These are phyloP conservation scores for Metarhizium album DNA, from an alignment of 2,329 filamentous ascomycete genomes.

Conservation along the genomic window DNA sequence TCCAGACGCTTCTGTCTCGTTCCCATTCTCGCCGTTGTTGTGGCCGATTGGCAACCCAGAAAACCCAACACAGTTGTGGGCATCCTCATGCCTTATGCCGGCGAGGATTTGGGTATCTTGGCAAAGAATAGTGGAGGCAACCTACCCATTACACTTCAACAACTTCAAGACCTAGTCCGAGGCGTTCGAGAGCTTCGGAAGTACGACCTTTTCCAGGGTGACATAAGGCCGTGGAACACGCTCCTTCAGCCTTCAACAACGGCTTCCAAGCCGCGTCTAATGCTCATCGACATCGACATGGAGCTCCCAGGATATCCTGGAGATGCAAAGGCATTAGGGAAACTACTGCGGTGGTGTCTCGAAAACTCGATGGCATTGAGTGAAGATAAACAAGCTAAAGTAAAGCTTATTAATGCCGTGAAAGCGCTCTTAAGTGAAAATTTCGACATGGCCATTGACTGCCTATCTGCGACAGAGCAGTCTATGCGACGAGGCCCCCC, in stretches of 20 bases:
- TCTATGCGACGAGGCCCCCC: too few species aligned
- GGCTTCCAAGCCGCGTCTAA: neutral
- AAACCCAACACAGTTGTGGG: neutral
- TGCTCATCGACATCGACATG: neutral
- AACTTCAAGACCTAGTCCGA: neutral
- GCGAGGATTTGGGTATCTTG: neutral
- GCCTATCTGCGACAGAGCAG: neutral
- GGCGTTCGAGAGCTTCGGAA: neutral
- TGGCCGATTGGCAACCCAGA: neutral
- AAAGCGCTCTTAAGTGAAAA: neutral
- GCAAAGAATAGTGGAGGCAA: neutral
- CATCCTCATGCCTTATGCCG: neutral
- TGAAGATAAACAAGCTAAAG: neutral
- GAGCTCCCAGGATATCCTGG: neutral
- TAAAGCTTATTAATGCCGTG: neutral
- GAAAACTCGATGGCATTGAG: neutral
- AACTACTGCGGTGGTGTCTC: neutral
- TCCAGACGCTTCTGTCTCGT: too few species aligned
- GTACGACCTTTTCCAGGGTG: neutral
- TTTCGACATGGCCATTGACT: neutral
- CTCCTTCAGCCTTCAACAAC: neutral
- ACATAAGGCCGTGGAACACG: neutral
- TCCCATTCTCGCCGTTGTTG: neutral
- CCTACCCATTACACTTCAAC: neutral
- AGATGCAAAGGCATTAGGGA: neutral